Evolutionary conservation across 768 basidiomycete species (phyloP), one percentile per base, ranked within the genome.

Genomic region (Suillus paluster): DNA sequence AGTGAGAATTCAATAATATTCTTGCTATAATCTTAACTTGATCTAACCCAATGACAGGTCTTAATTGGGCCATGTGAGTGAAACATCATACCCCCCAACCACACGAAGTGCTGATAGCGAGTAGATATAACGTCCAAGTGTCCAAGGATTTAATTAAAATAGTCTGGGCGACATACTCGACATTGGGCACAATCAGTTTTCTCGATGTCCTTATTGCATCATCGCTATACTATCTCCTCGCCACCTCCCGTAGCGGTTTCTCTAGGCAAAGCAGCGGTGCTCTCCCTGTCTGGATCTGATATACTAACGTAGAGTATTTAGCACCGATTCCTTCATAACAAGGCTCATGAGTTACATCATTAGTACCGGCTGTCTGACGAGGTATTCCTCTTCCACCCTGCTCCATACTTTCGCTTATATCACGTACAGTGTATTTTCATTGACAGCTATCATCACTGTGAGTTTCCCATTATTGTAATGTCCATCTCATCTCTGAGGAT

Each of bases 1-100:
- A 36, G 55, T 56, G 21, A 33, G 55, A 23, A 1, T 17, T 38
- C 14, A 6, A 12, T 23, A 14, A 5, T 39, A 10, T 19, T 33
- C 14, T 45, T 38, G 30, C 23, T 4, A 17, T 56, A 21, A 17
- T 25, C 21, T 14, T 23, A 56, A 56, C n/a, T 8, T 27, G 4
- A 56, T 41, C 27, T 23, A 56, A 56, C n/a, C 15, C 41, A 9
- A 56, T 41, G 36, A 21, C 30, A 56, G 55, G 7, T 19, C 33
- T 56, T 38, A 39, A 39, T 23, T 56, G 55, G 55, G 55, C 7
- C 23, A 10, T 36, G 55, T 56, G 10, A 56, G 54, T 56, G 36
- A 56, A 23, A 23, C 25, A 23, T 7, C 23, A 7, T 56, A 19
- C 8, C n/a, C n/a, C n/a, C n/a, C 14, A 12, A 23, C 10, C 23